Evolutionary conservation across 1,284 basidiomycete species (phyloP), one percentile per base, ranked within the genome.

Genomic region (Tilletia setariae): DNA sequence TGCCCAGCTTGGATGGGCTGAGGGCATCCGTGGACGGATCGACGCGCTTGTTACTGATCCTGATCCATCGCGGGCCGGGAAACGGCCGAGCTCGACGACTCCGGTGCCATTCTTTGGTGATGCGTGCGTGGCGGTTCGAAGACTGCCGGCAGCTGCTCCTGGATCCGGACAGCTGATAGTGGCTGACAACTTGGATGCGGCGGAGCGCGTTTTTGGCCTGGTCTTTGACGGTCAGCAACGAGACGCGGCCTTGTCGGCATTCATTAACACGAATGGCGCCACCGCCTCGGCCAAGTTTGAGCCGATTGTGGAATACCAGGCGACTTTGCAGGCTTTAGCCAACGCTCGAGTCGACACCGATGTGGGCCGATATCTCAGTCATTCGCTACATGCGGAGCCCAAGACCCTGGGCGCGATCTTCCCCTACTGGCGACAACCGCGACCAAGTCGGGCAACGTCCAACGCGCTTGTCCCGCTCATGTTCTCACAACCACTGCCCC

Each of bases 1-100:
- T 15, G 76, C 74, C 8, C 70, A 70, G 59, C 65, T 79, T 19
- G 77, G 76, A 8, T 82, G 80, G 80, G 68, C 72, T 11, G 80
- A 82, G 65, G 73, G 74, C 16, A 56, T 59, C 9, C 21, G 23
- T 16, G 23, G n/a, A 21, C 62, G 43, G 43, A 43, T 64, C 47
- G 32, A 63, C 19, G 30, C 61, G 13, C 56, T 62, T 6, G n/a
- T 68, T 30, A 64, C 21, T 42, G 40, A 43, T 19, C n/a, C 35
- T 0, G 62, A 63, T 8, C 23, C 21, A 13, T 16, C 32, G 28
- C 15, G 13, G 30, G 28, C 16, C 13, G 28, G n/a, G 9, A 19
- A 16, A 30, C 8, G 16, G 61, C 40, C 19, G 21, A 25, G 23
- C 30, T 30, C 19, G 35, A 35, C 35, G n/a, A 44, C n/a, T n/a